A percentile compares a stretch with the other conserved stretches of the same genome.
phyloP scores from a whole-genome alignment of 2,329 filamentous ascomycete genomes.

The Lasiodiplodia theobromae region DNA sequence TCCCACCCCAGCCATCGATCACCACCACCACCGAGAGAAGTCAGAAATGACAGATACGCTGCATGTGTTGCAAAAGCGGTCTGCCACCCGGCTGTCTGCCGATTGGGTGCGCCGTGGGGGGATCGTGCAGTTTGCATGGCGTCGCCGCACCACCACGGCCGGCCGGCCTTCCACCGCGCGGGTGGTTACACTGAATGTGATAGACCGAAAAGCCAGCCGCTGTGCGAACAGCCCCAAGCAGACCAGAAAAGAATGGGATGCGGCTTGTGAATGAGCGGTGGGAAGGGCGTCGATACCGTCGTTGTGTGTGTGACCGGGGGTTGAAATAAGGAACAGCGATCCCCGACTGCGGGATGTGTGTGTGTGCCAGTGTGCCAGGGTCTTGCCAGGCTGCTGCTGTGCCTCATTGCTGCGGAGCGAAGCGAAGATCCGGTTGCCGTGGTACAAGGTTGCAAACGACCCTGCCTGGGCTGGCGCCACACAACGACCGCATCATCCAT shows the following conservation, averaged over 20 bases:
- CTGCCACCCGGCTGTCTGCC: slow-evolving; percentile 11
- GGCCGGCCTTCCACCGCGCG: not conserved
- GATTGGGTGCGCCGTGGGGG: slow-evolving; percentile 2
- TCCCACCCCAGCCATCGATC: not conserved
- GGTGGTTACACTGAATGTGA: slow-evolving; percentile 8
- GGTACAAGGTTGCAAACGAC: slow-evolving; percentile 14
- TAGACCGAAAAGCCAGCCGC: not conserved
- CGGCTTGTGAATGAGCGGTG: not conserved
- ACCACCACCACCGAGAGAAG: not conserved
- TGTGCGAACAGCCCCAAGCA: not conserved
- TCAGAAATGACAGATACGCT: slow-evolving; percentile 8
- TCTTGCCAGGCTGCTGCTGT: slow-evolving; percentile 11
- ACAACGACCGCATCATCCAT: slow-evolving; percentile 1
- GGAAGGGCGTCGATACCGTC: not conserved
- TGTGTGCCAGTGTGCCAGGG: not conserved
- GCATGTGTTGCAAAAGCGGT: slow-evolving; percentile 4
- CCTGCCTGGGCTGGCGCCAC: slow-evolving; percentile 19
- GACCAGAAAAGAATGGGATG: no score
- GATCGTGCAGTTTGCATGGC: slow-evolving; percentile 21
- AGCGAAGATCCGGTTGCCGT: slow-evolving; percentile 16
- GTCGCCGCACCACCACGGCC: no score
- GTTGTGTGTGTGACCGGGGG: slow-evolving; percentile 26
- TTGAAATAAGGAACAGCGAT: slow-evolving; percentile 29
- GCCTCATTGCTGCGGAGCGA: slow-evolving; percentile 13
- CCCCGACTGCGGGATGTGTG: not conserved